Evolutionary conservation across 257 asterid genomes (phyloP), one percentile per base, ranked within the genome.

Genomic region (Euphrasia confusa): DNA sequence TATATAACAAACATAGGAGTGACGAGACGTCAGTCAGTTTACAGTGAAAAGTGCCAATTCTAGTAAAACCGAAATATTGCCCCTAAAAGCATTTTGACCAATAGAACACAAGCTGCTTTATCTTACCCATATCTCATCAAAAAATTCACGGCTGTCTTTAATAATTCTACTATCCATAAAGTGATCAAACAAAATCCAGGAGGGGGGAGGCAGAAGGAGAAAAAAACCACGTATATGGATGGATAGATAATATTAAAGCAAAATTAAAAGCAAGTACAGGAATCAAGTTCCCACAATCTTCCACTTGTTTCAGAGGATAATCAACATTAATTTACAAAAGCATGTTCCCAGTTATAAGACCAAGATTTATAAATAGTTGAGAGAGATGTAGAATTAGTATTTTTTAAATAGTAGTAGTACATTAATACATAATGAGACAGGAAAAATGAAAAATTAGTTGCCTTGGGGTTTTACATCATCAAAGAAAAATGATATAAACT

Each of bases 221-320:
- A 50, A 50, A 3, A 1, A 15, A 10, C 53, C 18, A 48, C 30
- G 71, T 32, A 52, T 12, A 47, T 35, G 60, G 60, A 47, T 35
- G 54, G 60, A 47, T 67, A 32, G n/a, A 58, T 8, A 67, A 4
- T 60, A 60, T 39, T 18, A 60, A 7, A 45, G 27, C 54, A 27
- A 17, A 21, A 37, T 14, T n/a, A 10, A 14, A 4, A 7, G 28
- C 7, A 3, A 13, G 9, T 13, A n/a, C 53, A 10, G n/a, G n/a
- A 37, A 37, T n/a, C 30, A 13, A 39, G 2, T 18, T 11, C 18
- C 3, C 35, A 60, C 10, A 37, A 17, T 59, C 26, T 17, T 3
- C 28, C 9, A 17, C 33, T 54, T 24, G 14, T 54, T 54, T 54
- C 27, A 8, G 39, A 57, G 49, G 32, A 17, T 52, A 18, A 52